These are phyloP conservation scores for Candida ponderosae DNA, from an alignment of 805 yeast genomes.

Conservation along the genomic window DNA sequence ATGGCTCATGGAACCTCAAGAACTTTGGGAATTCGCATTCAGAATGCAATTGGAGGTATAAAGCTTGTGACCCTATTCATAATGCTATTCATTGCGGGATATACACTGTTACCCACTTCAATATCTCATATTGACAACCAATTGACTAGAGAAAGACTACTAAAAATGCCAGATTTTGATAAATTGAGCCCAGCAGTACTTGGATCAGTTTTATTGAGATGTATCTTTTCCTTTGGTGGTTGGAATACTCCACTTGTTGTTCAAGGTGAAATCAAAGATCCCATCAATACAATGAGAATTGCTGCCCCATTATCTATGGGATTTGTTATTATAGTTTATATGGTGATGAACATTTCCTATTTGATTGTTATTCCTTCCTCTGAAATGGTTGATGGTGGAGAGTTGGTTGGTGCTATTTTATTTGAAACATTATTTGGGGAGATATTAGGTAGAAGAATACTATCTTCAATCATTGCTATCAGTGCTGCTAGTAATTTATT, in stretches of 20 bases:
- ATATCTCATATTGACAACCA: constrained; percentile 40
- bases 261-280: constrained; percentile 50
- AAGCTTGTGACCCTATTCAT: constrained; percentile 44
- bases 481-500: constrained; percentile 53
- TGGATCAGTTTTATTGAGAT: constrained; percentile 46
- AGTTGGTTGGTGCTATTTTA: constrained; percentile 45
- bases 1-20: constrained; percentile 50
- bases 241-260: constrained; percentile 55
- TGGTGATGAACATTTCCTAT: constrained; percentile 46
- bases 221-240: constrained; percentile 49
- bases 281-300: constrained; percentile 42
- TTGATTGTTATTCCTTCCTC: constrained; percentile 40
- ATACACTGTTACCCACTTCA: constrained; percentile 40
- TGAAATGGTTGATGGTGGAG: constrained; percentile 44
- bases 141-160: constrained; percentile 24
- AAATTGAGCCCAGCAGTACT: constrained; percentile 32
- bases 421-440: constrained; percentile 47
- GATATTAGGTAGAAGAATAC: constrained; percentile 37
- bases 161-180: constrained; percentile 19
- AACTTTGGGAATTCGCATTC: constrained; percentile 47
- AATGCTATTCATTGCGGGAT: constrained; percentile 48
- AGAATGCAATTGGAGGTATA: constrained; percentile 52
- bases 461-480: constrained; percentile 47
- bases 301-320: constrained; percentile 49
- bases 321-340: constrained; percentile 37